Conservation (phyloP, 1,284 basidiomycete genomes). For the Schizophyllum amplum region DNA sequence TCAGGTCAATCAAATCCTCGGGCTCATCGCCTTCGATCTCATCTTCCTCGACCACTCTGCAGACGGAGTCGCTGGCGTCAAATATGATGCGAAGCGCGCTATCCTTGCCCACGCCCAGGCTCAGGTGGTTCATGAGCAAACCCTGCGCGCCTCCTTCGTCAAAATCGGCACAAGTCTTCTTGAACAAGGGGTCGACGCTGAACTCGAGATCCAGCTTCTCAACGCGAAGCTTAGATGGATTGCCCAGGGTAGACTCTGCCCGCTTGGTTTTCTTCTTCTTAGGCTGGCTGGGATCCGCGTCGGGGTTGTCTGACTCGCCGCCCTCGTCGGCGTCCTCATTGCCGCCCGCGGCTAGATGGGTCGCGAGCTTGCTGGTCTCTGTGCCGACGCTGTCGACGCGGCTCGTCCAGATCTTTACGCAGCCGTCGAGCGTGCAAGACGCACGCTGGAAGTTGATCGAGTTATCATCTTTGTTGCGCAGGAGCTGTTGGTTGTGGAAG, state of each 20-base stretch:
- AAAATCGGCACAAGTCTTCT: slow-evolving; percentile 97
- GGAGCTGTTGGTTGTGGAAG: slow-evolving; percentile 97
- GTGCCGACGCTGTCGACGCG: slow-evolving; percentile 96
- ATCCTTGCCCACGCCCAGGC: slow-evolving; percentile 69
- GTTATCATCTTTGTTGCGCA: slow-evolving; percentile 86
- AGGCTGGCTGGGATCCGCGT: slow-evolving; percentile 45
- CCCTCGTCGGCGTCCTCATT: slow-evolving; percentile 51
- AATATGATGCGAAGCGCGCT: slow-evolving; percentile 88
- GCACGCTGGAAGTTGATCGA: slow-evolving; percentile 99
- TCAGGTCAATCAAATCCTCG: slow-evolving; percentile 61
- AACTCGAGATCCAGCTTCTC: slow-evolving; percentile 96
- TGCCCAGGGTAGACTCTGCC: slow-evolving; percentile 76
- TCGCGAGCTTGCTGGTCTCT: slow-evolving; percentile 93
- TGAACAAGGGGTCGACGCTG: slow-evolving; percentile 93
- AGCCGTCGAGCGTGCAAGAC: slow-evolving; percentile 95
- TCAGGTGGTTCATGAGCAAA: slow-evolving; percentile 87
- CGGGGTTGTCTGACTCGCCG: slow-evolving; percentile 57
- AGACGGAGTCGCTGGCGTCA: slow-evolving; percentile 88
- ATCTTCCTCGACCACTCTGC: slow-evolving; percentile 72
- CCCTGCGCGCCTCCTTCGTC: slow-evolving; percentile 98
- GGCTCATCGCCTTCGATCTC: slow-evolving; percentile 52
- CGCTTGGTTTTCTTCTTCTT: slow-evolving; percentile 62
- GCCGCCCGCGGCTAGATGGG: slow-evolving; percentile 77
- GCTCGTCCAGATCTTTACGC: slow-evolving; percentile 99
- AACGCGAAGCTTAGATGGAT: slow-evolving; percentile 71